Percentiles rank a stretch among this genome's conserved stretches.
Evolutionary conservation across 805 yeast species (phyloP).

Genomic region (Candida corydali): DNA sequence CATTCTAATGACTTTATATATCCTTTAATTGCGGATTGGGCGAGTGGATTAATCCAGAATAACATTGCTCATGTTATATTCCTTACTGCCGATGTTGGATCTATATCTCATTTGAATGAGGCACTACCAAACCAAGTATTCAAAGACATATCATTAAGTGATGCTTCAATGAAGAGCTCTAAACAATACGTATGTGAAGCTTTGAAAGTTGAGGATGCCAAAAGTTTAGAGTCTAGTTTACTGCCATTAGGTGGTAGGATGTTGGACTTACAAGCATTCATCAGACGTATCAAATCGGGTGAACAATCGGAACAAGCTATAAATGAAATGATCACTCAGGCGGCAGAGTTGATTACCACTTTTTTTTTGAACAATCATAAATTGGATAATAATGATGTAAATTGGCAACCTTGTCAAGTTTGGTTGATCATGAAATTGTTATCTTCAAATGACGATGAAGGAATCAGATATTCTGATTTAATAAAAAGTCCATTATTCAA

Average conservation of each 20-base stretch:
- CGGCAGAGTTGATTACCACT: constrained; percentile 85
- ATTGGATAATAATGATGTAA: constrained; percentile 27
- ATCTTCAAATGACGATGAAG: constrained; percentile 44
- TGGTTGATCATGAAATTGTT: constrained; percentile 77
- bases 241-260: constrained; percentile 90
- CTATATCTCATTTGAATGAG: constrained; percentile 59
- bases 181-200: constrained; percentile 63
- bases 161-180: constrained; percentile 74
- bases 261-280: constrained; percentile 88
- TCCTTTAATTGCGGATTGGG: constrained; percentile 83
- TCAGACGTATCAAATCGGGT: constrained; percentile 83
- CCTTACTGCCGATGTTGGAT: constrained; percentile 81
- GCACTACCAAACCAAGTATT: constrained; percentile 86
- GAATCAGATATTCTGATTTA: constrained; percentile 48
- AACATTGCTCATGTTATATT: constrained; percentile 88
- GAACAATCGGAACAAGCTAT: constrained; percentile 77
- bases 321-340: constrained; percentile 73
- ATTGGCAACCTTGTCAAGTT: constrained; percentile 75
- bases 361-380: constrained; percentile 47
- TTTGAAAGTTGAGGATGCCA: constrained; percentile 28
- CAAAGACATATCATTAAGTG: constrained; percentile 68
- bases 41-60: constrained; percentile 67
- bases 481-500: constrained; percentile 58
- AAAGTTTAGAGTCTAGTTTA: constrained; percentile 51
- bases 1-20: constrained; percentile 58